phyloP scores from a whole-genome alignment of 202 grass and related monocot species.

The Cymbopogon flexuosus region DNA sequence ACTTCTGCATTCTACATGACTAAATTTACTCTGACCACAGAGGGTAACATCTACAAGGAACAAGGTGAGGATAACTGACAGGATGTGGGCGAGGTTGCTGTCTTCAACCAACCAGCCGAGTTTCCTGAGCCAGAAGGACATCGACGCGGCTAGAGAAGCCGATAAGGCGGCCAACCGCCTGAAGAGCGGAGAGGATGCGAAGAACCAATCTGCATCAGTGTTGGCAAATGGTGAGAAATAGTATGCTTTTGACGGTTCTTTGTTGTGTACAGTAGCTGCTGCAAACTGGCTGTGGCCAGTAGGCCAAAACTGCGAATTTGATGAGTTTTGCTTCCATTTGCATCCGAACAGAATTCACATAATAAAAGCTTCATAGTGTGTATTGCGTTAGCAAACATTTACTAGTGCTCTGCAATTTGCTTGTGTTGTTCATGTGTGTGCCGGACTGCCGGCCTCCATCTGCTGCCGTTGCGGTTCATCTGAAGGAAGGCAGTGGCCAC shows the following conservation, averaged over 20 bases:
- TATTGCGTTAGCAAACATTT: background rate
- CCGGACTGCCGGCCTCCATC: background rate
- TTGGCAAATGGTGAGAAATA: conserved; percentile 50
- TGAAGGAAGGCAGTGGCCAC: background rate
- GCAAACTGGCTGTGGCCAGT: background rate
- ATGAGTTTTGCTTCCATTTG: background rate
- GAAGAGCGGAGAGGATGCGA: conserved; percentile 23
- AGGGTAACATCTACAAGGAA: conserved; percentile 80
- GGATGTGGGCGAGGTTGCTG: conserved; percentile 92
- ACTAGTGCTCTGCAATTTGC: background rate
- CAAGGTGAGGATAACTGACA: conserved; percentile 85
- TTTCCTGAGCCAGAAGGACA: conserved; percentile 69
- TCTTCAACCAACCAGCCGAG: conserved; percentile 97
- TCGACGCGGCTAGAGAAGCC: conserved; percentile 42
- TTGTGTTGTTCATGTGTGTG: background rate
- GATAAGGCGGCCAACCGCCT: conserved; percentile 21
- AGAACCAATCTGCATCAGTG: conserved; percentile 6
- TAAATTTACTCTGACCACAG: conserved; percentile 37
- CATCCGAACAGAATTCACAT: background rate
- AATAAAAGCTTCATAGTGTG: conserved; percentile 10
- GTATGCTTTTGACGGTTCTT: conserved; percentile 5
- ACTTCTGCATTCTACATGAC: conserved; percentile 9
- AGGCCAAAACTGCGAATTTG: background rate
- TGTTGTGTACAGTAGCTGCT: conserved; percentile 27
- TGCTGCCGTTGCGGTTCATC: background rate